Conservation (phyloP, 495 filamentous ascomycete genomes). For the Apodospora peruviana region DNA sequence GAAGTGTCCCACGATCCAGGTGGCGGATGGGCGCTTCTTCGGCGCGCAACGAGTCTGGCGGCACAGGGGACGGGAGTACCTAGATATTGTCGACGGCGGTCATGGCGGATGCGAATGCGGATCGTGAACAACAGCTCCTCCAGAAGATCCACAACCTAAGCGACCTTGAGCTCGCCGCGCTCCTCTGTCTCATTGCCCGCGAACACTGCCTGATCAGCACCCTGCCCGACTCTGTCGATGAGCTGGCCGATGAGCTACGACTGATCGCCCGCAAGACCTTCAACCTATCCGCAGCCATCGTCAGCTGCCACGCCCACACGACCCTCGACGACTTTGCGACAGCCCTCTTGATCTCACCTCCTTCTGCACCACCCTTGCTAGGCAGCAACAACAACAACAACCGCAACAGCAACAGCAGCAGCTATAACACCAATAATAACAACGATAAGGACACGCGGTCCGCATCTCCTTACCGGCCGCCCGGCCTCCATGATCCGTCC, state of each 20-base stretch:
- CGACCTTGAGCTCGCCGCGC: slow-evolving; percentile 81
- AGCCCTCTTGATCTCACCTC: slow-evolving; percentile 51
- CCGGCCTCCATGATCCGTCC: slow-evolving; percentile 9
- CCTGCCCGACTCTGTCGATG: slow-evolving; percentile 52
- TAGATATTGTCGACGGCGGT: no score
- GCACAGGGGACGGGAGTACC: not conserved
- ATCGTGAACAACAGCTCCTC: slow-evolving; percentile 42
- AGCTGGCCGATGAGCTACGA: slow-evolving; percentile 64
- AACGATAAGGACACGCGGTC: slow-evolving; percentile 13
- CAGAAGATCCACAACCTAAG: slow-evolving; percentile 67
- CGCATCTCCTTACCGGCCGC: slow-evolving; percentile 26
- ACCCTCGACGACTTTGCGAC: slow-evolving; percentile 75
- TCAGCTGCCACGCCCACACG: slow-evolving; percentile 66
- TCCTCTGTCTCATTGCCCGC: slow-evolving; percentile 70
- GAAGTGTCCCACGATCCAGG: not conserved
- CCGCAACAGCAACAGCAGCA: no score
- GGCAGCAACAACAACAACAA: slow-evolving; percentile 11
- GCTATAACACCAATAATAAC: slow-evolving; percentile 7
- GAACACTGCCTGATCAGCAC: slow-evolving; percentile 88
- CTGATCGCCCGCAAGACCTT: slow-evolving; percentile 67
- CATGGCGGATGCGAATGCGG: slow-evolving; percentile 33
- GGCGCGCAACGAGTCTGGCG: not conserved
- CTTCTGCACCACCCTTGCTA: slow-evolving; percentile 11
- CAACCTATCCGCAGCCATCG: slow-evolving; percentile 56
- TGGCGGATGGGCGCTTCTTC: not conserved